These are phyloP conservation scores for Rauvolfia tetraphylla DNA, from an alignment of 257 asterid genomes.

Conservation along the genomic window DNA sequence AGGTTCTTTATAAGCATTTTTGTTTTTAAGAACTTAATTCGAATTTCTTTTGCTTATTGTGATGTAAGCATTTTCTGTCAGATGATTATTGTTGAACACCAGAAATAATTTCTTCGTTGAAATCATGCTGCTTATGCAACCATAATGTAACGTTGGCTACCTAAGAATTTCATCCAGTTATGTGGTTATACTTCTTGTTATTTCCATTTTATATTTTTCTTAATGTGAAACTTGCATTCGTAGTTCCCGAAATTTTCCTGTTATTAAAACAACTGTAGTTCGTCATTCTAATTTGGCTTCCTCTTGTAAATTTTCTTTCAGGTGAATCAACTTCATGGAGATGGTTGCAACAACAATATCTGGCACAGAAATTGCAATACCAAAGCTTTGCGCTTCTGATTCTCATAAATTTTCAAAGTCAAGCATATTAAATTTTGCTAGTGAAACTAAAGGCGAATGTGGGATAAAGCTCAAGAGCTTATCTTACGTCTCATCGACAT, in stretches of 20 bases:
- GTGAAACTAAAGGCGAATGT: constrained; percentile 40
- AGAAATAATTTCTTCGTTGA: neutral
- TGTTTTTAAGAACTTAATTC: no score
- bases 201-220: neutral
- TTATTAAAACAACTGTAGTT: neutral
- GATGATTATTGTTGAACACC: neutral
- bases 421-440: constrained; percentile 41
- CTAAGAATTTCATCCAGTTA: neutral
- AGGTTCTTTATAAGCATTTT: neutral
- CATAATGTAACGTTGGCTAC: neutral
- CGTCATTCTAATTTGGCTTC: constrained; percentile 4
- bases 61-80: neutral
- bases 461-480: constrained; percentile 45
- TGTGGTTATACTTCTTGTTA: neutral
- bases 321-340: constrained; percentile 19
- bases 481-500: constrained; percentile 35
- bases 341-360: constrained; percentile 68
- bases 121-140: neutral
- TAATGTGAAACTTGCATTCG: neutral
- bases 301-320: constrained; percentile 31
- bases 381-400: constrained; percentile 32
- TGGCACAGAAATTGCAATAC: constrained; percentile 37
- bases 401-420: constrained; percentile 37
- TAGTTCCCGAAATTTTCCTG: neutral
- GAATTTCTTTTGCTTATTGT: no score